Percentiles rank a stretch among this genome's conserved stretches.
phyloP scores from a whole-genome alignment of 257 asterid species.

The Eucommia ulmoides region DNA sequence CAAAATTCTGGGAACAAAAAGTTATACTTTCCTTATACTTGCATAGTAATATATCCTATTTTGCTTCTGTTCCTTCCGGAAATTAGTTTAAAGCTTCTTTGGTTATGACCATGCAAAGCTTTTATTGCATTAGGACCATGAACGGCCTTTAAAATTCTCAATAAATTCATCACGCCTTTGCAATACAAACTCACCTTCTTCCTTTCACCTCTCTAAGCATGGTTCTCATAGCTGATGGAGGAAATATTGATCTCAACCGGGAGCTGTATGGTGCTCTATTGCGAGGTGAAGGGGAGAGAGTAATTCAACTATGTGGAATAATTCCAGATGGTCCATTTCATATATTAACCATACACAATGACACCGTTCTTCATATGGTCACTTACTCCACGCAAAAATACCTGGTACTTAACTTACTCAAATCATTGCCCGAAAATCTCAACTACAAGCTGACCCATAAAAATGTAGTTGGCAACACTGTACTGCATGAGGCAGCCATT shows the following conservation, averaged over 20 bases:
- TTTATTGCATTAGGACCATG: too few relatives aligned
- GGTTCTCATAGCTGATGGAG: background rate
- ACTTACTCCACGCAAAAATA: constrained; percentile 10
- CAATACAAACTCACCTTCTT: background rate
- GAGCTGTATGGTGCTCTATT: background rate
- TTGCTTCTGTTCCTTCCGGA: too few relatives aligned
- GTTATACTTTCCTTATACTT: too few relatives aligned
- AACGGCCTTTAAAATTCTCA: too few relatives aligned
- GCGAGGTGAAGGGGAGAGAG: background rate
- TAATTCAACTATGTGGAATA: background rate
- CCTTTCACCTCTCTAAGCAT: background rate
- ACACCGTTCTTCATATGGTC: constrained; percentile 12
- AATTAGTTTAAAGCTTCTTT: too few relatives aligned
- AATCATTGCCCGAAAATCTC: background rate
- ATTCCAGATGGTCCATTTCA: background rate
- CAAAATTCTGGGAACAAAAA: too few relatives aligned
- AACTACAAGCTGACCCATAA: background rate
- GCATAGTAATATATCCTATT: too few relatives aligned
- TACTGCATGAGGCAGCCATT: constrained; percentile 10
- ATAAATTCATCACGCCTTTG: too few relatives aligned
- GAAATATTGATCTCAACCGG: background rate
- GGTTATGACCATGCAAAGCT: too few relatives aligned
- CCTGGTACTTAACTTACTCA: constrained; percentile 3
- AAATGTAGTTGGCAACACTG: constrained; percentile 1
- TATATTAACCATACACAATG: background rate